These are phyloP conservation scores for Herpotrichia juniperi DNA, from an alignment of 2,329 filamentous ascomycete species.

Conservation along the genomic window DNA sequence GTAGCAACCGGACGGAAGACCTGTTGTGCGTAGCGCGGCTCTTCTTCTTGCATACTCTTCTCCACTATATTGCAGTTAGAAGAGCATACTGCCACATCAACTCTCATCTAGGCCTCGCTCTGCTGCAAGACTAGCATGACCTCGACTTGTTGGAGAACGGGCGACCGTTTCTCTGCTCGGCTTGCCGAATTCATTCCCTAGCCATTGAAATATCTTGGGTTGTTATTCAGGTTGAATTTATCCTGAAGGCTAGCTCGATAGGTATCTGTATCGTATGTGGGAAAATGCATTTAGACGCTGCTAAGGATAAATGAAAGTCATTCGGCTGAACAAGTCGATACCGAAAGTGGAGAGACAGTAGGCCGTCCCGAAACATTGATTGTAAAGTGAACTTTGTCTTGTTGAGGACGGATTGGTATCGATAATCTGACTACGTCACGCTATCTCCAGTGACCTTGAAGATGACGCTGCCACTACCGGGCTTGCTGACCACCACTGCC, in stretches of 20 bases:
- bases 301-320: too few relatives aligned
- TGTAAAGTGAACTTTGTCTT: background rate
- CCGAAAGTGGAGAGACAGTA: background rate
- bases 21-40: background rate
- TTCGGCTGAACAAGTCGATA: too few relatives aligned
- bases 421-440: conserved; percentile 23
- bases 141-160: background rate
- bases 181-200: too few relatives aligned
- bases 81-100: background rate
- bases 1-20: background rate
- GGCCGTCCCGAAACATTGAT: background rate
- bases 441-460: conserved; percentile 41
- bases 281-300: too few relatives aligned
- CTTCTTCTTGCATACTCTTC: background rate
- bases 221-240: too few relatives aligned
- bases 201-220: too few relatives aligned
- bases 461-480: conserved; percentile 69
- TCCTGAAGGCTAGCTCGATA: too few relatives aligned
- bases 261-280: too few relatives aligned
- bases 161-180: background rate
- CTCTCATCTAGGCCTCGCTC: background rate
- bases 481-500: conserved; percentile 88
- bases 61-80: background rate
- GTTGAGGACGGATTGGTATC: conserved; percentile 1
- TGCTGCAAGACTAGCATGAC: background rate